These are phyloP conservation scores for Secale cereale DNA, from an alignment of 176 grass and related monocot species.

Conservation along the genomic window DNA sequence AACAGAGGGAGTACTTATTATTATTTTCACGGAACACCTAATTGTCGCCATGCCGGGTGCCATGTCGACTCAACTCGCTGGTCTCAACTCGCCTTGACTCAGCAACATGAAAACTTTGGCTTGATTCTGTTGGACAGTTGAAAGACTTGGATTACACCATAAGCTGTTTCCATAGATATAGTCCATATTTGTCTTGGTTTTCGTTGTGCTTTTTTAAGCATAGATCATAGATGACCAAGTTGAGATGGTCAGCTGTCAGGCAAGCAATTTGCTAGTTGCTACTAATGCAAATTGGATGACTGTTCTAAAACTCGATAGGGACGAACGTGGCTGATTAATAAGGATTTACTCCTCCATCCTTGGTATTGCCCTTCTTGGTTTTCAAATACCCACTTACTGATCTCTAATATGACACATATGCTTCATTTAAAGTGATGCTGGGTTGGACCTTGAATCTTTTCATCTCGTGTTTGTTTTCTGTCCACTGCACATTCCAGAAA, in stretches of 20 bases:
- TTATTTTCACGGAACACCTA: not conserved
- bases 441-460: not conserved
- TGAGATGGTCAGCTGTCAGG: not conserved
- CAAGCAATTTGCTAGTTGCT: not conserved
- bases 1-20: not conserved
- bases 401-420: not conserved
- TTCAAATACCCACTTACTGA: not conserved
- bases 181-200: not conserved
- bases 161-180: not conserved
- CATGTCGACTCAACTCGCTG: not conserved
- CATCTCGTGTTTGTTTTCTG: conserved; percentile 11
- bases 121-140: not conserved
- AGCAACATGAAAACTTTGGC: not conserved
- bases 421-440: conserved; percentile 9
- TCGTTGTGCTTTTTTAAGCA: not conserved
- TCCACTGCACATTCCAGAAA: conserved; percentile 1
- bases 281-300: not conserved
- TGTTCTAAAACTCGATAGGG: not conserved
- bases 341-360: not conserved
- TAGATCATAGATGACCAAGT: conserved; percentile 15
- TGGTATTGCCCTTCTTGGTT: not conserved
- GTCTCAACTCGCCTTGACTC: not conserved
- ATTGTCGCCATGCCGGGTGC: not conserved
- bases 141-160: not conserved
- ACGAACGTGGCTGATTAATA: not conserved